These are phyloP conservation scores for Clonostachys sp. DNA, from an alignment of 2,329 filamentous ascomycete species.

Conservation along the genomic window DNA sequence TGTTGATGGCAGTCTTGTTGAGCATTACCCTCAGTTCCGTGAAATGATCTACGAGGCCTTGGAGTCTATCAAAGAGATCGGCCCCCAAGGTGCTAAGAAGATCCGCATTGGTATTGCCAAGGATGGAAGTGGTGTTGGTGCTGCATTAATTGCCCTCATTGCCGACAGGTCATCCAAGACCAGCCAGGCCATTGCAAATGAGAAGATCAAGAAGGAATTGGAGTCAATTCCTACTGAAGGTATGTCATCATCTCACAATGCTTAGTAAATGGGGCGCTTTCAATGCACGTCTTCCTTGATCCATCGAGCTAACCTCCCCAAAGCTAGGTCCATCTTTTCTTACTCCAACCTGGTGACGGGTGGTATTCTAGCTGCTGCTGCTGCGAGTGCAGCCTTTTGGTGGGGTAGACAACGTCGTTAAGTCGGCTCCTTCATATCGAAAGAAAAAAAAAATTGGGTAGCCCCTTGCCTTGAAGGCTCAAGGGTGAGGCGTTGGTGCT, in stretches of 20 bases:
- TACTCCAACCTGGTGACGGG: constrained; percentile 3
- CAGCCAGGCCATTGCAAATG: constrained; percentile 24
- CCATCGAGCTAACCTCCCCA: constrained; percentile 5
- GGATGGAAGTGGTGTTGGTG: constrained; percentile 81
- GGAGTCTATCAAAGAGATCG: constrained; percentile 71
- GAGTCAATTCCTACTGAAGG: constrained; percentile 20
- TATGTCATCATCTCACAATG: constrained; percentile 9
- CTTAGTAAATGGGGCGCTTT: neutral
- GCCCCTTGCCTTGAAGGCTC: too few species aligned
- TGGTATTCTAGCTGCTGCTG: constrained; percentile 26
- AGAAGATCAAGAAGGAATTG: constrained; percentile 27
- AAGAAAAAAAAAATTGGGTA: too few species aligned
- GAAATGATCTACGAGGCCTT: constrained; percentile 83
- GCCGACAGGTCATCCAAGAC: constrained; percentile 64
- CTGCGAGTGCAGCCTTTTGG: constrained; percentile 31
- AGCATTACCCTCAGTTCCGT: constrained; percentile 93
- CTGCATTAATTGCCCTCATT: constrained; percentile 88
- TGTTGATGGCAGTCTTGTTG: constrained; percentile 89
- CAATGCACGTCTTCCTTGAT: constrained; percentile 6
- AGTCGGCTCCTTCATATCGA: neutral
- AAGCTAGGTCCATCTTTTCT: too few species aligned
- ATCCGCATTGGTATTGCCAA: constrained; percentile 95
- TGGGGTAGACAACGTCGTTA: constrained; percentile 21
- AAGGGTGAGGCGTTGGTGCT: too few species aligned
- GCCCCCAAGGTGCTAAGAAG: constrained; percentile 72